A percentile compares a stretch with the other conserved stretches of the same genome.
These are phyloP conservation scores for Andrographis paniculata DNA, from an alignment of 305 asterid genomes.

Conservation along the genomic window DNA sequence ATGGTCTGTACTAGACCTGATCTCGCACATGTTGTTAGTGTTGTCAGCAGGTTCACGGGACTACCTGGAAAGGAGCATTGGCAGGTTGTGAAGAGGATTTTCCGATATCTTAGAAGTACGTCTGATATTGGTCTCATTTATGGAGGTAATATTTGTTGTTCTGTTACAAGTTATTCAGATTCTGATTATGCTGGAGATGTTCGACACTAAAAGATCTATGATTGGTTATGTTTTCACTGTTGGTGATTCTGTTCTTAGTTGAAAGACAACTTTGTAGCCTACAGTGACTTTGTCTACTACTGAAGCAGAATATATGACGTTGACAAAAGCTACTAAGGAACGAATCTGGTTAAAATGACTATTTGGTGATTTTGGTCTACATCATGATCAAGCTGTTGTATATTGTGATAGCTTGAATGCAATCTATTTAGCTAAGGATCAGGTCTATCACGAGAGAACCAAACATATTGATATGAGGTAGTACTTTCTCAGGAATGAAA, in stretches of 20 bases:
- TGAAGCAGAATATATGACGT: background rate
- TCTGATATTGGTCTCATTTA: background rate
- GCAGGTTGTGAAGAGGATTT: background rate
- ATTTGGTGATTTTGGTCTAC: background rate
- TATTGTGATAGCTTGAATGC: background rate
- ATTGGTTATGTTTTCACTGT: conserved; percentile 1
- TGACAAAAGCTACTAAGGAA: background rate
- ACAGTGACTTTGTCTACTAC: conserved; percentile 2
- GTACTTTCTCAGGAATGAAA: background rate
- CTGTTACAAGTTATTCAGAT: background rate
- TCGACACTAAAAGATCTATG: background rate
- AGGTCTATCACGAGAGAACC: background rate
- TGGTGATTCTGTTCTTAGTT: background rate
- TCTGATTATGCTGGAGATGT: conserved; percentile 1
- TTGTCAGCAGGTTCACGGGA: background rate
- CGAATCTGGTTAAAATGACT: no score
- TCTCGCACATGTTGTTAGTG: background rate
- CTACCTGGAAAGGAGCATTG: background rate
- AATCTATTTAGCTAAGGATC: conserved; percentile 7
- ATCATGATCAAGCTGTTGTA: background rate
- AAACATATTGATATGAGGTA: no score
- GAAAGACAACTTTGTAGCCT: background rate
- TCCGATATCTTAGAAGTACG: background rate
- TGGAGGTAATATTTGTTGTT: no score
- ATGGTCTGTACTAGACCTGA: conserved; percentile 3